Conservation (phyloP, 768 basidiomycete species). For the Ramaria sp. region DNA sequence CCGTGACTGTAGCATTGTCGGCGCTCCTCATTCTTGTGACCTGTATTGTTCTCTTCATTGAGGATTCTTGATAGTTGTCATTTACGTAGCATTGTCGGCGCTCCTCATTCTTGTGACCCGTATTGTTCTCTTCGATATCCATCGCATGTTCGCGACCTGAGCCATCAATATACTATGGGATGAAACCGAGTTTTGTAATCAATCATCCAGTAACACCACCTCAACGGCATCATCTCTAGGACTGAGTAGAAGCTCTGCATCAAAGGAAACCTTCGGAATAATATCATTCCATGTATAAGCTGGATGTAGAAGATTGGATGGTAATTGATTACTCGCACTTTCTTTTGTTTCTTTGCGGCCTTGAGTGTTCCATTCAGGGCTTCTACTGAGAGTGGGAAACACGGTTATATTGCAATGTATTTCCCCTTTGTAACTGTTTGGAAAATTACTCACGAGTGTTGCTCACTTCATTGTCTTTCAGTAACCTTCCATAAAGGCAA, state of each 20-base stretch:
- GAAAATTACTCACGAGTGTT: slow-evolving; percentile 1
- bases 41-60: slow-evolving; percentile 6
- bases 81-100: slow-evolving; percentile 1
- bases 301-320: neutral
- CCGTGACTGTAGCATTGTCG: slow-evolving; percentile 1
- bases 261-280: neutral
- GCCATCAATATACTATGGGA: too few relatives aligned
- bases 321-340: neutral
- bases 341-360: slow-evolving; percentile 5
- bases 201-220: neutral
- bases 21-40: neutral
- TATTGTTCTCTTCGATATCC: slow-evolving; percentile 2
- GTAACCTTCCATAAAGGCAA: neutral
- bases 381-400: neutral
- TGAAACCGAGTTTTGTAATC: neutral
- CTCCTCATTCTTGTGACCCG: slow-evolving; percentile 1
- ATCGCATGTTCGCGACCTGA: neutral
- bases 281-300: neutral
- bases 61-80: neutral
- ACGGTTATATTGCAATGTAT: neutral
- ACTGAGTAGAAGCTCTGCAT: neutral
- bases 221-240: neutral
- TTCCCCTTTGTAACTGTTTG: neutral
- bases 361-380: neutral
- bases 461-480: neutral